Percentiles rank a stretch among this genome's conserved stretches.
phyloP scores from a whole-genome alignment of 2,329 filamentous ascomycete species.

The Colletotrichum sp. region DNA sequence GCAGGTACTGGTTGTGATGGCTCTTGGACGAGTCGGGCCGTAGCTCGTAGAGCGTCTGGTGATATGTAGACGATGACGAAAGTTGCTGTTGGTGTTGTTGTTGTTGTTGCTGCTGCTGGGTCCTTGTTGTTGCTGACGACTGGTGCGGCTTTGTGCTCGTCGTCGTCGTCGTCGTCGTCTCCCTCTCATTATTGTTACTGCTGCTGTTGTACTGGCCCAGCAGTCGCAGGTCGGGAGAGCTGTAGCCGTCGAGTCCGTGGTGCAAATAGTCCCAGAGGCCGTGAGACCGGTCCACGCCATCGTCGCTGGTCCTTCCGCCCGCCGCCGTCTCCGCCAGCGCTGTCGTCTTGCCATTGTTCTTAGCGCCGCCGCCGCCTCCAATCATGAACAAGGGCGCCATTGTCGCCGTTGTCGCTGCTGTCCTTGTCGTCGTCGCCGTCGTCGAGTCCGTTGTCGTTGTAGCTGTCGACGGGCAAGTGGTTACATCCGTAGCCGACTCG shows the following conservation, averaged over 20 bases:
- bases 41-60: background rate
- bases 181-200: background rate
- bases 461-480: background rate
- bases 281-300: conserved; percentile 10
- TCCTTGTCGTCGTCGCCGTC: background rate
- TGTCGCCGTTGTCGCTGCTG: background rate
- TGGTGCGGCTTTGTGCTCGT: background rate
- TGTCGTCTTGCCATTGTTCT: background rate
- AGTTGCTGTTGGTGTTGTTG: background rate
- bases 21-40: conserved; percentile 14
- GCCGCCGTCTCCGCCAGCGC: background rate
- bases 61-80: conserved; percentile 6
- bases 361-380: background rate
- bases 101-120: background rate
- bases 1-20: background rate
- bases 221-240: conserved; percentile 6
- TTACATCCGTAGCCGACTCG: background rate
- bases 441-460: background rate
- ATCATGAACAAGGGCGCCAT: conserved; percentile 12
- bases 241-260: conserved; percentile 18
- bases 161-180: background rate
- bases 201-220: background rate
- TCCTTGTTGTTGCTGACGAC: background rate
- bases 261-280: conserved; percentile 19
- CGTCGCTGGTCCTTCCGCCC: conserved; percentile 1